Evolutionary conservation across 371 early-diverging fungal species (phyloP), one percentile per base, ranked within the genome.

Genomic region (Apophysomyces trapeziformis): DNA sequence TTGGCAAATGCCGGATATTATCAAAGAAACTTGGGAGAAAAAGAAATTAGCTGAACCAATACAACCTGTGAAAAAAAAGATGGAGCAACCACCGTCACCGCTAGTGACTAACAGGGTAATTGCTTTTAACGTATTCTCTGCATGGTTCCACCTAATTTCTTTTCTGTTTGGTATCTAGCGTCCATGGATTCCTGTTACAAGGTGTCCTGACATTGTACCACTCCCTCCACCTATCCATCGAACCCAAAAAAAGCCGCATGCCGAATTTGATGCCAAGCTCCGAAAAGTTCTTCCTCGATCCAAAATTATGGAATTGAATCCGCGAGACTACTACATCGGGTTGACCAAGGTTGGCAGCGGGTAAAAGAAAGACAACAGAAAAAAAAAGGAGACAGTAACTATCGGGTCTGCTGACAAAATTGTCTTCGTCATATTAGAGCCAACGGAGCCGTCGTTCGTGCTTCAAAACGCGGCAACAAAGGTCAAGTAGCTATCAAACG

Each of bases 1-100:
- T 38, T 83, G 73, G 63, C 73, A 83, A 61, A 79, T 80, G 58
- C 83, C 83, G 45, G 83, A 83, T 61, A 78, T 83, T 50, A 77
- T 83, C 46, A 76, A 78, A 69, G 79, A 75, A 65, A 71, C 74
- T 38, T 74, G 74, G 73, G 71, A 76, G 57, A 67, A 65, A 56
- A 65, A 56, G 69, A 60, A 61, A 60, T 38, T 64, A 16, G 62
- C 16, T 43, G 58, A 36, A 66, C 9, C 57, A 64, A 46, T 45
- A 44, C 50, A 61, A 64, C 63, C 13, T 13, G 41, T 41, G 41
- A 41, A 41, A 41, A 41, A 41, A 2, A 41, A 13, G 5, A 11
- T 13, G 8, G 11, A 11, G 41, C 41, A 41, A 47, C 47, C 9
- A n/a, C 47, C 47, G 7, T 47, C n/a, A 13, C 47, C 47, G 7